These are phyloP conservation scores for Chytriomyces sp. DNA, from an alignment of 192 early-diverging fungal genomes.

Conservation along the genomic window DNA sequence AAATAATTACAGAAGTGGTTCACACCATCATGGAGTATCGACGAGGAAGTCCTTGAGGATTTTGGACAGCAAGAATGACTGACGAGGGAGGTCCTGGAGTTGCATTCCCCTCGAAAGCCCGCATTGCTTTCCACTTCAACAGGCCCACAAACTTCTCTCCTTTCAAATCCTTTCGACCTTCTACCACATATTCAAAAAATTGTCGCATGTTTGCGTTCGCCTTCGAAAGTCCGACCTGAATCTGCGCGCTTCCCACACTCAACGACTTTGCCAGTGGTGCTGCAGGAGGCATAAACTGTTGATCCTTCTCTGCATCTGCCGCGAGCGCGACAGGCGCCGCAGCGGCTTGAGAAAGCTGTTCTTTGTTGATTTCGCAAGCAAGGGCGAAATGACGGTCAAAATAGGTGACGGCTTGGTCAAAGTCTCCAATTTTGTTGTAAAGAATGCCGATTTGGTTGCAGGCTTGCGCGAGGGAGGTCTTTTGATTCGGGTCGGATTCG, in stretches of 20 bases:
- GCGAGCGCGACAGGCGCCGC: neutral
- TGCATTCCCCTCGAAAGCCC: conserved; percentile 16
- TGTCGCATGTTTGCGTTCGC: conserved; percentile 47
- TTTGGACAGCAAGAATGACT: too few relatives aligned
- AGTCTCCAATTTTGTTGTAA: conserved; percentile 47
- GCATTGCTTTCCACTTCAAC: conserved; percentile 41
- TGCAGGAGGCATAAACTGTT: neutral
- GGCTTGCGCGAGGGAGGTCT: conserved; percentile 41
- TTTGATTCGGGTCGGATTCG: conserved; percentile 38
- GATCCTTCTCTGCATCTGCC: neutral
- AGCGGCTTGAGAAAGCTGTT: neutral
- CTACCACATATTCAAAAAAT: conserved; percentile 34
- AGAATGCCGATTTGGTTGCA: conserved; percentile 54
- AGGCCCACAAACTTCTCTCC: conserved; percentile 17
- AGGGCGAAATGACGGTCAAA: conserved; percentile 51
- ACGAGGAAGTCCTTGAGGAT: neutral
- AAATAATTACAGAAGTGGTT: neutral
- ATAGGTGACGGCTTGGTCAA: conserved; percentile 39
- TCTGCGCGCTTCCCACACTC: conserved; percentile 40
- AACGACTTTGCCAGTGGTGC: neutral
- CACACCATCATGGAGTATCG: neutral
- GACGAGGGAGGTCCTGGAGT: neutral
- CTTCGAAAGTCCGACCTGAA: conserved; percentile 48
- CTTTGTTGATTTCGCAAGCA: conserved; percentile 26
- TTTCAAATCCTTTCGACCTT: neutral